Percentiles rank a stretch among this genome's conserved stretches.
phyloP scores from a whole-genome alignment of 2,329 filamentous ascomycete genomes.

The Fusarium mundagurra region DNA sequence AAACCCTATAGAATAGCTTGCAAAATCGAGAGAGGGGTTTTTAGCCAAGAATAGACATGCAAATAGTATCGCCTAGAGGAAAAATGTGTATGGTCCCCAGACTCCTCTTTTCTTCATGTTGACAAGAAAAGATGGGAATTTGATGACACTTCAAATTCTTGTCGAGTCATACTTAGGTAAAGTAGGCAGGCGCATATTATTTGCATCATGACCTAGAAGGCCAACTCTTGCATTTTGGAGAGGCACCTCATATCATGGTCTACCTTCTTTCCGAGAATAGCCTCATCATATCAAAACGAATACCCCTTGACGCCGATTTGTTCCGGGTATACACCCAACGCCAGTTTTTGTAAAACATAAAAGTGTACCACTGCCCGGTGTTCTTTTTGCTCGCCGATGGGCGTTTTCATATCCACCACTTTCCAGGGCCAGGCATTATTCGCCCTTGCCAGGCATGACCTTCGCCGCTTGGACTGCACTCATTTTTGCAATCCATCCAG shows the following conservation, averaged over 20 bases:
- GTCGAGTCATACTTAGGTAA: background rate
- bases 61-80: background rate
- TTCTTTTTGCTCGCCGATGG: background rate
- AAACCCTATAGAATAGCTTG: background rate
- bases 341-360: constrained; percentile 20
- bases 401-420: background rate
- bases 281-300: background rate
- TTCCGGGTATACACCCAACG: constrained; percentile 40
- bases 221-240: background rate
- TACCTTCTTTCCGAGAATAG: background rate
- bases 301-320: constrained; percentile 28
- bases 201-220: background rate
- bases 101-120: background rate
- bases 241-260: background rate
- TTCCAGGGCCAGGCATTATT: constrained; percentile 46
- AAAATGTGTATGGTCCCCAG: background rate
- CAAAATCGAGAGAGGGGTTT: background rate
- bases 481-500: constrained; percentile 96
- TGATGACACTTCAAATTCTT: background rate
- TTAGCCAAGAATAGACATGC: background rate
- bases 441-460: constrained; percentile 72
- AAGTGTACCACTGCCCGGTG: background rate
- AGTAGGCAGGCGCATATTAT: background rate
- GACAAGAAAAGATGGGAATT: background rate
- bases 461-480: constrained; percentile 95